Conservation (phyloP, 345 rosid species). For the Corymbia maculata region DNA sequence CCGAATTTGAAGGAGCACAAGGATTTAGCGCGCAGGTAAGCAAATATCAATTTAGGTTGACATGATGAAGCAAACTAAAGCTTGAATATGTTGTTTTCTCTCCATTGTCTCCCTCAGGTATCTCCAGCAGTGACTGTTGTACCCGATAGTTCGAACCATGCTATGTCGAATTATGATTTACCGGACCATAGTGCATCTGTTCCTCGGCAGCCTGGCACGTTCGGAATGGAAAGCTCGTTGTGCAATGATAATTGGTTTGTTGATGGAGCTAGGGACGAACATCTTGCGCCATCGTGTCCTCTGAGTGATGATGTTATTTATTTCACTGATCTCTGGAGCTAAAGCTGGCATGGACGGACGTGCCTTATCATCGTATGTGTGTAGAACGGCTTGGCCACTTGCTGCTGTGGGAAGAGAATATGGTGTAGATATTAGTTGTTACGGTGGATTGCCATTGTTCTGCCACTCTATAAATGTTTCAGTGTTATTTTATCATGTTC, state of each 20-base stretch:
- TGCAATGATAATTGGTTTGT: neutral
- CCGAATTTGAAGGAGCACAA: neutral
- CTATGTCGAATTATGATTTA: neutral
- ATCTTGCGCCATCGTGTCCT: neutral
- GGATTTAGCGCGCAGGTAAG: neutral
- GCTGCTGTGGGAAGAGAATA: neutral
- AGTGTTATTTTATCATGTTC: neutral
- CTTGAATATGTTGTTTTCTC: neutral
- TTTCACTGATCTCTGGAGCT: neutral
- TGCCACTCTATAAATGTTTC: neutral
- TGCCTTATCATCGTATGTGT: neutral
- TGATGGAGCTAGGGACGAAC: neutral
- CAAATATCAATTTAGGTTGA: neutral
- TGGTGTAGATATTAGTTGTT: neutral
- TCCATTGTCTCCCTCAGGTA: neutral
- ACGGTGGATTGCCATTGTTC: neutral
- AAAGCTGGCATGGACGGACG: neutral
- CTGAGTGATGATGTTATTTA: neutral
- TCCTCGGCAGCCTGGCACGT: neutral
- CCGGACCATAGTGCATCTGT: neutral
- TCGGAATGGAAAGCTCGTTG: neutral
- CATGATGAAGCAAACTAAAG: neutral
- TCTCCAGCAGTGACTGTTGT: neutral
- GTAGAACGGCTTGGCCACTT: neutral
- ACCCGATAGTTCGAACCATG: neutral